These are phyloP conservation scores for Hansenula lynferdii DNA, from an alignment of 1,139 yeast species.

Conservation along the genomic window DNA sequence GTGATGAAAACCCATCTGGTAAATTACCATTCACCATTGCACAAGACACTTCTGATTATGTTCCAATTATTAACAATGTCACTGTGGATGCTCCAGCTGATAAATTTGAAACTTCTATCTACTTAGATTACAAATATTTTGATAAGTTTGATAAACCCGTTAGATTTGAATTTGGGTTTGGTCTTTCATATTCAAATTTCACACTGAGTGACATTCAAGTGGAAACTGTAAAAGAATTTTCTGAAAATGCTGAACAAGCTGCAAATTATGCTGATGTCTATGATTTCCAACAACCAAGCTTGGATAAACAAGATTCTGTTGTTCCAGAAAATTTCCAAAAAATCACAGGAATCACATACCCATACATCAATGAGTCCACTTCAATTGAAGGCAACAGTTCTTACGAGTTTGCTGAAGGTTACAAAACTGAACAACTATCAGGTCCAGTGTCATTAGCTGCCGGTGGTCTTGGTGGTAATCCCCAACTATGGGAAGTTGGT, in stretches of 20 bases:
- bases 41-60: conserved; percentile 36
- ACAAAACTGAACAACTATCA: conserved; percentile 23
- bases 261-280: conserved; percentile 2
- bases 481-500: conserved; percentile 35
- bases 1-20: conserved; percentile 58
- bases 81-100: conserved; percentile 9
- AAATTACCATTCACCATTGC: conserved; percentile 57
- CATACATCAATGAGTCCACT: conserved; percentile 5
- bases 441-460: conserved; percentile 35
- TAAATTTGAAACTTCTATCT: conserved; percentile 31
- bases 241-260: conserved; percentile 28
- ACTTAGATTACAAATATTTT: conserved; percentile 52
- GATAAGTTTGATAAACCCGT: conserved; percentile 40
- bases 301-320: background rate
- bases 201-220: conserved; percentile 24
- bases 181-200: conserved; percentile 51
- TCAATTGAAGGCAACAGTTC: conserved; percentile 25
- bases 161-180: conserved; percentile 53
- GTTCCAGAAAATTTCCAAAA: conserved; percentile 2
- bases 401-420: conserved; percentile 48
- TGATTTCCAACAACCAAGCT: conserved; percentile 1
- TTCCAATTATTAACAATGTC: conserved; percentile 31
- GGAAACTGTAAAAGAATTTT: conserved; percentile 24
- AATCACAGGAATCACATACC: background rate
- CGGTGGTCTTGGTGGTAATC: conserved; percentile 52